A percentile compares a stretch with the other conserved stretches of the same genome.
Conservation (phyloP, 1,139 yeast species). For the Entelexis paramagnoliae region DNA sequence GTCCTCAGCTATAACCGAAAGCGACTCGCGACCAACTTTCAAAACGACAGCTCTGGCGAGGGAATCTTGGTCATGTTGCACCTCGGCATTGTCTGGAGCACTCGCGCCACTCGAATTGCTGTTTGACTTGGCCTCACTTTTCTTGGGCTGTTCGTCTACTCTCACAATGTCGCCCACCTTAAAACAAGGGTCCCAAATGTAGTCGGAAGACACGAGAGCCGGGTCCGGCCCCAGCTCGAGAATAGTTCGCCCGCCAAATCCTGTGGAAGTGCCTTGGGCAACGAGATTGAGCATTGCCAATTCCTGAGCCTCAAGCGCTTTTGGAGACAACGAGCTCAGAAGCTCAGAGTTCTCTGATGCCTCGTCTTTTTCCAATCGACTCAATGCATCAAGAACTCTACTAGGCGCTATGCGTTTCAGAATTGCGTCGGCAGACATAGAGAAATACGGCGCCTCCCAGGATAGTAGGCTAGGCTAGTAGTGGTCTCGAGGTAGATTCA, state of each 20-base stretch:
- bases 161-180: slow-evolving; percentile 62
- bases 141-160: slow-evolving; percentile 25
- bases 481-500: background rate
- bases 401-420: background rate
- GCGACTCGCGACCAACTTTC: slow-evolving; percentile 37
- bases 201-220: slow-evolving; percentile 36
- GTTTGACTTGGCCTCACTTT: slow-evolving; percentile 20
- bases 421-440: background rate
- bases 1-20: slow-evolving; percentile 52
- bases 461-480: too few relatives aligned
- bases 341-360: slow-evolving; percentile 29
- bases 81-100: too few relatives aligned
- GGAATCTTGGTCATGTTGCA: slow-evolving; percentile 24
- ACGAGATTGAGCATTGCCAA: slow-evolving; percentile 61
- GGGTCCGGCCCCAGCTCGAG: slow-evolving; percentile 57
- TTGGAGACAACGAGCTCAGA: slow-evolving; percentile 42
- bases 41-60: slow-evolving; percentile 45
- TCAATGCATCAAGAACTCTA: background rate
- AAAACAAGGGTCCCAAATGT: slow-evolving; percentile 43
- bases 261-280: slow-evolving; percentile 55
- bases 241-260: slow-evolving; percentile 68
- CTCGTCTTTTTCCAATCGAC: slow-evolving; percentile 27
- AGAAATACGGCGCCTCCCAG: background rate
- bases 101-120: slow-evolving; percentile 14
- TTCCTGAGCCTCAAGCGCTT: slow-evolving; percentile 57